phyloP scores from a whole-genome alignment of 495 filamentous ascomycete genomes.

The Penicillium coprophilum region DNA sequence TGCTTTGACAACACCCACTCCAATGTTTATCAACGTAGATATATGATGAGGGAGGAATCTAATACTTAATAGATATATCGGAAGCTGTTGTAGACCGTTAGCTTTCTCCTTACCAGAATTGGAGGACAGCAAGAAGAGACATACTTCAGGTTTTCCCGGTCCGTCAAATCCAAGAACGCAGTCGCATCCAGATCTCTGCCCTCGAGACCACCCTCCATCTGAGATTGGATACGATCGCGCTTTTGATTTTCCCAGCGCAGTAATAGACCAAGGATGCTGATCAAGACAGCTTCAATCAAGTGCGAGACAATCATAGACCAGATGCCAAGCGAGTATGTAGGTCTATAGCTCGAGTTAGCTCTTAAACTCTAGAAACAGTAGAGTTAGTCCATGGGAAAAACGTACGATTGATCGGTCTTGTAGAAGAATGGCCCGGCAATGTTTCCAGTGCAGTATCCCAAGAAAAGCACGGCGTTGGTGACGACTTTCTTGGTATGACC shows the following conservation, averaged over 20 bases:
- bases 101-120: not conserved
- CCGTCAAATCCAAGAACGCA: conserved; percentile 61
- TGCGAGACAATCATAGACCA: conserved; percentile 64
- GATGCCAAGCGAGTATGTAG: conserved; percentile 57
- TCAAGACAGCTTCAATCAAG: conserved; percentile 51
- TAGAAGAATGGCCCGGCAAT: conserved; percentile 64
- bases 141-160: conserved; percentile 58
- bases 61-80: conserved; percentile 36
- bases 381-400: not conserved
- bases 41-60: not conserved
- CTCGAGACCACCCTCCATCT: conserved; percentile 47
- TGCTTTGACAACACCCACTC: not conserved
- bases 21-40: not conserved
- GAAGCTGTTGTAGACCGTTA: conserved; percentile 24
- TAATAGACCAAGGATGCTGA: conserved; percentile 46
- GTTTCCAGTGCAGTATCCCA: conserved; percentile 53
- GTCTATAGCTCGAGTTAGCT: conserved; percentile 27
- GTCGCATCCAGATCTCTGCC: conserved; percentile 54
- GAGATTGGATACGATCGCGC: conserved; percentile 52
- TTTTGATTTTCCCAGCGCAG: conserved; percentile 57
- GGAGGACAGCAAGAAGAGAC: not conserved
- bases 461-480: conserved; percentile 58
- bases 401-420: conserved; percentile 50
- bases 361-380: not conserved
- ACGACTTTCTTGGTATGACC: conserved; percentile 65